These are phyloP conservation scores for Leishmania lainsoni DNA, from an alignment of 208 protist species.

Conservation along the genomic window DNA sequence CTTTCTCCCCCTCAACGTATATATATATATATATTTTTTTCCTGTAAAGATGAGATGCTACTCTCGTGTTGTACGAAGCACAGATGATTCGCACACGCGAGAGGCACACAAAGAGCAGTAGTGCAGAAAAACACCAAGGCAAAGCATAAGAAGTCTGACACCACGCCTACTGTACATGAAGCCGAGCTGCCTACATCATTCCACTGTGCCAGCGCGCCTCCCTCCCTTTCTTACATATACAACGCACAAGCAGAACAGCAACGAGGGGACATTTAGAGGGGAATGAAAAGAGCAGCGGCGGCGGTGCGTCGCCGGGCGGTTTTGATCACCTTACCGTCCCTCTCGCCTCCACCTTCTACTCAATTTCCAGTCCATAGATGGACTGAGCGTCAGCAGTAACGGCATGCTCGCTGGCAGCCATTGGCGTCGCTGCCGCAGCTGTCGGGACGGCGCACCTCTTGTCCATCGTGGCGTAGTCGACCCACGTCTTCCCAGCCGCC, in stretches of 20 bases:
- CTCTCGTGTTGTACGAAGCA: background rate
- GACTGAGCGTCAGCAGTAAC: background rate
- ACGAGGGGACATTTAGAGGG: background rate
- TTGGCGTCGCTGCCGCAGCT: background rate
- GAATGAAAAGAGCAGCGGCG: background rate
- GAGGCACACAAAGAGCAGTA: background rate
- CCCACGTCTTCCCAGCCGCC: conserved; percentile 52
- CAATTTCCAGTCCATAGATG: conserved; percentile 31
- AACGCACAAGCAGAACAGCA: background rate
- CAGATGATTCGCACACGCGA: background rate
- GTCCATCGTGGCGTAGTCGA: conserved; percentile 38
- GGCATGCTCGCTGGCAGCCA: background rate
- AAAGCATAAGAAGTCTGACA: conserved; percentile 7
- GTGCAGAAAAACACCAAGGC: conserved; percentile 13
- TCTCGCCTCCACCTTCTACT: conserved; percentile 2
- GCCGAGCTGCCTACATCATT: conserved; percentile 1
- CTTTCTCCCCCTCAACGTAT: background rate
- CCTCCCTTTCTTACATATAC: background rate
- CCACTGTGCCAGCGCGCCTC: background rate
- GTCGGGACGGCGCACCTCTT: background rate
- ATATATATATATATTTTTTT: too few species aligned
- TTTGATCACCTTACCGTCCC: background rate
- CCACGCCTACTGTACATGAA: conserved; percentile 9
- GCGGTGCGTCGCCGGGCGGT: background rate
- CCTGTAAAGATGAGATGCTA: background rate